Conservation (phyloP, 192 early-diverging fungal species). For the Backusella circina region DNA sequence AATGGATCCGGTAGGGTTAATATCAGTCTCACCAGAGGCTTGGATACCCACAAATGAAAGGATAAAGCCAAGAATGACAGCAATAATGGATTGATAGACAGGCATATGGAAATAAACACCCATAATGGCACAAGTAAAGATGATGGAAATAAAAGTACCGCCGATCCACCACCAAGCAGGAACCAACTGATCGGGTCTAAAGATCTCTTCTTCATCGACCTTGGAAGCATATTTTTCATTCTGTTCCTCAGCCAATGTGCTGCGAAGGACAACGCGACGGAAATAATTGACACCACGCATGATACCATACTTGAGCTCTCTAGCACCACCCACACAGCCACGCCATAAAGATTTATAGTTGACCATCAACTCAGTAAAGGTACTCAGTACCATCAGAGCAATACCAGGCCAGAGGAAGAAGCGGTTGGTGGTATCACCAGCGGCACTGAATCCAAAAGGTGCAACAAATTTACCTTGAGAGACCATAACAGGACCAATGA, state of each 20-base stretch:
- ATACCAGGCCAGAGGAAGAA: conserved; percentile 73
- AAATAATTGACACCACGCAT: conserved; percentile 8
- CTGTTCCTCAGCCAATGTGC: neutral
- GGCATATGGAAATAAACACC: conserved; percentile 49
- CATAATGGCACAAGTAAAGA: conserved; percentile 57
- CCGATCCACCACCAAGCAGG: conserved; percentile 49
- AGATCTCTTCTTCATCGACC: conserved; percentile 34
- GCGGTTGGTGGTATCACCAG: conserved; percentile 46
- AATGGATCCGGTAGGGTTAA: conserved; percentile 59
- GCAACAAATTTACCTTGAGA: conserved; percentile 31
- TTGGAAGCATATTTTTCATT: conserved; percentile 15
- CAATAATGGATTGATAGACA: conserved; percentile 54
- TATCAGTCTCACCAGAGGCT: conserved; percentile 62
- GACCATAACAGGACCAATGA: conserved; percentile 57
- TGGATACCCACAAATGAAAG: conserved; percentile 63
- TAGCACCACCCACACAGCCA: conserved; percentile 34
- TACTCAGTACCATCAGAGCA: conserved; percentile 56
- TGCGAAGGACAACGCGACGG: conserved; percentile 6
- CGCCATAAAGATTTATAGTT: conserved; percentile 40
- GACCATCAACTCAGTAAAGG: conserved; percentile 55
- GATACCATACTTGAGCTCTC: neutral
- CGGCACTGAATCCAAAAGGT: conserved; percentile 29
- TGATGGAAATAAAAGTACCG: conserved; percentile 46
- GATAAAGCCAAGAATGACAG: conserved; percentile 62
- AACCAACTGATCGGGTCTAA: conserved; percentile 45